phyloP scores from a whole-genome alignment of 2,329 filamentous ascomycete genomes.

The Colletotrichum incanum region DNA sequence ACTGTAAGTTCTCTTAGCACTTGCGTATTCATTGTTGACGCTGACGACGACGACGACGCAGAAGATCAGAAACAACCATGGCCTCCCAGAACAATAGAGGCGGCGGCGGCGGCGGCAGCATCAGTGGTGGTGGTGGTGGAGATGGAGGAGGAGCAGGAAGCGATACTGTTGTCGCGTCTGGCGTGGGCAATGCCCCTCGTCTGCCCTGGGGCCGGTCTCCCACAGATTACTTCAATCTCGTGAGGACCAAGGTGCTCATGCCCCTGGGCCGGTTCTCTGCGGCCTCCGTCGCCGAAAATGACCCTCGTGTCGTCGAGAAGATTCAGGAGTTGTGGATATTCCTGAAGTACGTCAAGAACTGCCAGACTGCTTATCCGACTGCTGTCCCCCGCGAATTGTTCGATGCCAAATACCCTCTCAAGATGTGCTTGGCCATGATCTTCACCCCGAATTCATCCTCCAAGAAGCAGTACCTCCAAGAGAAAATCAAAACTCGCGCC shows the following conservation, averaged over 20 bases:
- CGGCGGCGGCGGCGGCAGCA: too few species aligned
- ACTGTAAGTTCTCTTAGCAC: not conserved
- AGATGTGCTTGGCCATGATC: not conserved
- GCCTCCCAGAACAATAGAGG: not conserved
- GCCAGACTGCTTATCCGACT: not conserved
- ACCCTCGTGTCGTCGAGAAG: not conserved
- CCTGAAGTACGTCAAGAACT: conserved; percentile 6
- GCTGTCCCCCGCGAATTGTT: not conserved
- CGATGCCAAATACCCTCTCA: not conserved
- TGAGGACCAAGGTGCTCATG: not conserved
- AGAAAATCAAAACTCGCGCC: conserved; percentile 6
- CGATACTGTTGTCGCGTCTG: not conserved
- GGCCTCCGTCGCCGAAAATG: not conserved
- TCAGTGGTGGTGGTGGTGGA: too few species aligned
- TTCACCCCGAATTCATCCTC: not conserved
- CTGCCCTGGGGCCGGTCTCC: not conserved
- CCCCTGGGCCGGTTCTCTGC: not conserved
- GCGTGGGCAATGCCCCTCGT: not conserved
- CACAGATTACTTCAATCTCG: not conserved
- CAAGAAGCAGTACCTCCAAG: conserved; percentile 9
- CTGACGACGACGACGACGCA: not conserved
- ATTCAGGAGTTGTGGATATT: not conserved
- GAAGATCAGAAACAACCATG: not conserved
- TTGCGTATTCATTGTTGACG: not conserved
- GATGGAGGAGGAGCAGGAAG: not conserved